Evolutionary conservation across 2,329 filamentous ascomycete genomes (phyloP).

Genomic region (Aspergillus quadricinctus): DNA sequence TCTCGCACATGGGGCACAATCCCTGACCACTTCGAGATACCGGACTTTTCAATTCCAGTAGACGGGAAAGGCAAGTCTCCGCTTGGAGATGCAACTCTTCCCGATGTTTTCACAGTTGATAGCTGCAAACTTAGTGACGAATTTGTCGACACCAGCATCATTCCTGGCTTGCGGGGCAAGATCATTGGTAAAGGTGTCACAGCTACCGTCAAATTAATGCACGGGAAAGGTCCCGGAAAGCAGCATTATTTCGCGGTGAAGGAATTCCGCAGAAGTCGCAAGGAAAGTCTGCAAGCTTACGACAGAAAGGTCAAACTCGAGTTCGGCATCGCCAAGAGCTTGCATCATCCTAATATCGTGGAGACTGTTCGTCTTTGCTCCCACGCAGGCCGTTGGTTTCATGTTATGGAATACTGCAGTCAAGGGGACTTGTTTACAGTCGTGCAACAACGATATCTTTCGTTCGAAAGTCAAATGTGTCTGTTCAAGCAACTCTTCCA

Average conservation of each 20-base stretch:
- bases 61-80: neutral
- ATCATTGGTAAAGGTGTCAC: conserved; percentile 77
- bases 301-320: conserved; percentile 88
- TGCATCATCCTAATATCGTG: conserved; percentile 84
- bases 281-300: conserved; percentile 70
- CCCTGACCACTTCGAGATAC: neutral
- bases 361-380: conserved; percentile 73
- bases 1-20: neutral
- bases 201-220: conserved; percentile 77
- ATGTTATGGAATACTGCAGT: conserved; percentile 89
- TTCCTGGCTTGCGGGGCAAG: conserved; percentile 69
- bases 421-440: conserved; percentile 76
- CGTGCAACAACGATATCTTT: conserved; percentile 67
- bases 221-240: conserved; percentile 58
- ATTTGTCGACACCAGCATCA: conserved; percentile 65
- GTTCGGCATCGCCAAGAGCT: conserved; percentile 78
- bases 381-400: conserved; percentile 73
- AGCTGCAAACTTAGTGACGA: conserved; percentile 64
- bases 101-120: conserved; percentile 70
- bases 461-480: conserved; percentile 66
- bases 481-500: conserved; percentile 86
- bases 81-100: conserved; percentile 59
- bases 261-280: conserved; percentile 69
- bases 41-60: neutral
- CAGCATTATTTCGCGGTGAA: conserved; percentile 72